phyloP scores from a whole-genome alignment of 2,329 filamentous ascomycete genomes.

The Nannizziopsis barbatae region DNA sequence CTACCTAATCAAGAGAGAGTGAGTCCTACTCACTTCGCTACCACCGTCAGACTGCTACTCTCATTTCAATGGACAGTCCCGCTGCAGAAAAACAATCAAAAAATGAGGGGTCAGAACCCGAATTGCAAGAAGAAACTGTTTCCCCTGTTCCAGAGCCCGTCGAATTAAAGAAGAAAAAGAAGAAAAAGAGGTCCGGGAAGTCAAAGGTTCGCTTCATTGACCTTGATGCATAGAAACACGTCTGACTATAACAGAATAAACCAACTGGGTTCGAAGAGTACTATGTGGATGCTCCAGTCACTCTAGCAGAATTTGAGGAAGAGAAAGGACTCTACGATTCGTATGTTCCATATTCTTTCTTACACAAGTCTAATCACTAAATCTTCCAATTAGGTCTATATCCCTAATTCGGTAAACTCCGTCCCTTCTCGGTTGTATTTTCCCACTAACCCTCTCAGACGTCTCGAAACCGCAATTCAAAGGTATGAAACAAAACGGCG shows the following conservation, averaged over 20 bases:
- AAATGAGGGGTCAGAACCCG: not conserved
- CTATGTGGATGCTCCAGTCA: constrained; percentile 69
- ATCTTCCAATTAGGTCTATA: constrained; percentile 33
- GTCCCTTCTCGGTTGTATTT: not conserved
- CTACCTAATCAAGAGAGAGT: too few species aligned
- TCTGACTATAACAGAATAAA: constrained; percentile 25
- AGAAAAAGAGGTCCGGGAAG: constrained; percentile 26
- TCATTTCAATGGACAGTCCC: not conserved
- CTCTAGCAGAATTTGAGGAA: constrained; percentile 53
- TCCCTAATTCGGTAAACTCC: constrained; percentile 48
- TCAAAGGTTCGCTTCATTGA: not conserved
- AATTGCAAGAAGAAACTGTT: not conserved
- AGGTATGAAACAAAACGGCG: constrained; percentile 69
- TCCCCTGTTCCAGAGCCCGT: not conserved
- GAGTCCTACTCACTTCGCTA: not conserved
- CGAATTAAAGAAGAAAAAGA: constrained; percentile 16
- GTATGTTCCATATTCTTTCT: constrained; percentile 34
- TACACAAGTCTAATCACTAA: constrained; percentile 12
- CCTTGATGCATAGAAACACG: not conserved
- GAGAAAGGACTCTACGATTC: constrained; percentile 58
- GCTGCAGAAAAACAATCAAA: not conserved
- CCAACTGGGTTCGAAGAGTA: constrained; percentile 67
- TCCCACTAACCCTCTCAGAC: constrained; percentile 38
- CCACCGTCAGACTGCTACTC: not conserved
- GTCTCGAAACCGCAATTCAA: constrained; percentile 75